A percentile compares a stretch with the other conserved stretches of the same genome.
Conservation (phyloP, 306 rosid genomes). For the Inga oerstediana region DNA sequence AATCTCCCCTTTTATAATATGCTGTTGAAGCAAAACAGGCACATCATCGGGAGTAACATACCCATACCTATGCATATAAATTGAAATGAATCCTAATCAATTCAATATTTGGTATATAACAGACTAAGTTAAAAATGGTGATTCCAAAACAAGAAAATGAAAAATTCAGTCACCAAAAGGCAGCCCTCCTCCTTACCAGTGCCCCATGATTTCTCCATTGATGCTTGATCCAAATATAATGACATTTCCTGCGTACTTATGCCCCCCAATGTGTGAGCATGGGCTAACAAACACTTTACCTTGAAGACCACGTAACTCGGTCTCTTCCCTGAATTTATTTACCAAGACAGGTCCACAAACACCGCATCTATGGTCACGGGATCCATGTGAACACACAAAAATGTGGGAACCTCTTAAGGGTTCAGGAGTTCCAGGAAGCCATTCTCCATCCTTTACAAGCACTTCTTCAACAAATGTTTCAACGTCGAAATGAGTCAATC, state of each 20-base stretch:
- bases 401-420: neutral
- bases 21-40: slow-evolving; percentile 75
- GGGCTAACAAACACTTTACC: slow-evolving; percentile 86
- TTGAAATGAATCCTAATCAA: neutral
- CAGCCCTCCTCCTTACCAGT: slow-evolving; percentile 63
- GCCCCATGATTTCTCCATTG: slow-evolving; percentile 75
- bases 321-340: neutral
- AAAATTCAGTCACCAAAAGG: slow-evolving; percentile 21
- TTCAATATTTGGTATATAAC: slow-evolving; percentile 10
- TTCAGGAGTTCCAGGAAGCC: slow-evolving; percentile 8
- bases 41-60: slow-evolving; percentile 89
- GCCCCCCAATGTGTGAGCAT: slow-evolving; percentile 93
- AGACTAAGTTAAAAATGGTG: slow-evolving; percentile 16
- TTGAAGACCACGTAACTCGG: neutral
- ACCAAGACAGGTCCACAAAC: slow-evolving; percentile 12
- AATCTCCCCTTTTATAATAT: slow-evolving; percentile 73
- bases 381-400: neutral
- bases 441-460: neutral
- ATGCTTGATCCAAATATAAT: slow-evolving; percentile 69
- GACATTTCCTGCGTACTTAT: slow-evolving; percentile 89
- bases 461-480: slow-evolving; percentile 15
- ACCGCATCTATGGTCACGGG: neutral
- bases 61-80: slow-evolving; percentile 49
- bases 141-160: neutral
- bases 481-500: slow-evolving; percentile 1